Evolutionary conservation across 2,329 filamentous ascomycete species (phyloP).

Genomic region (Xylariaceae sp.): DNA sequence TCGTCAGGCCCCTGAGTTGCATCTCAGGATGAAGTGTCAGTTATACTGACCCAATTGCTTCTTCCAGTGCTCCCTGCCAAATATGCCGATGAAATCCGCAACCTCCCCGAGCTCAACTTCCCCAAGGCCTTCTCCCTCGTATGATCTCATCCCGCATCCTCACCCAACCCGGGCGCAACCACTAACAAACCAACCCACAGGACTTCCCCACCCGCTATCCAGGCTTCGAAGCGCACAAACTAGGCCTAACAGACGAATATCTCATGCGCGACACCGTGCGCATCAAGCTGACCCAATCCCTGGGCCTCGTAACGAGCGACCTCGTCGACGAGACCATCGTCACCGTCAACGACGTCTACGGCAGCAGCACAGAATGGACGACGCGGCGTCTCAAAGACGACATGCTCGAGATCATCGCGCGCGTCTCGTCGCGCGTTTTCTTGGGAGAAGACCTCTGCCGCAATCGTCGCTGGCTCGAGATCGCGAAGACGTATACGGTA

Average conservation of each 20-base stretch:
- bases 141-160: background rate
- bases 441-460: conserved; percentile 42
- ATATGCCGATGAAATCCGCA: conserved; percentile 35
- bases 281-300: conserved; percentile 33
- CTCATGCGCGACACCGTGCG: conserved; percentile 32
- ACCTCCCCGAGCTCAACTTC: conserved; percentile 32
- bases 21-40: background rate
- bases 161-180: background rate
- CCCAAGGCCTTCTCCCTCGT: conserved; percentile 34
- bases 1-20: too few species aligned
- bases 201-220: conserved; percentile 34
- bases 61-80: conserved; percentile 28
- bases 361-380: conserved; percentile 37
- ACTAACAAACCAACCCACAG: conserved; percentile 17
- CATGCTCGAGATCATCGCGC: conserved; percentile 41
- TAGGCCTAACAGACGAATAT: conserved; percentile 23
- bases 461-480: conserved; percentile 43
- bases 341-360: conserved; percentile 32
- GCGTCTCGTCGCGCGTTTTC: conserved; percentile 46
- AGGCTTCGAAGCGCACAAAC: conserved; percentile 31
- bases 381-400: conserved; percentile 33
- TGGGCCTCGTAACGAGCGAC: conserved; percentile 32
- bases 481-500: conserved; percentile 40
- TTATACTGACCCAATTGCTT: background rate
- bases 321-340: conserved; percentile 34